Evolutionary conservation across 805 yeast genomes (phyloP).

Genomic region (Wickerhamomyces chaumierensis): DNA sequence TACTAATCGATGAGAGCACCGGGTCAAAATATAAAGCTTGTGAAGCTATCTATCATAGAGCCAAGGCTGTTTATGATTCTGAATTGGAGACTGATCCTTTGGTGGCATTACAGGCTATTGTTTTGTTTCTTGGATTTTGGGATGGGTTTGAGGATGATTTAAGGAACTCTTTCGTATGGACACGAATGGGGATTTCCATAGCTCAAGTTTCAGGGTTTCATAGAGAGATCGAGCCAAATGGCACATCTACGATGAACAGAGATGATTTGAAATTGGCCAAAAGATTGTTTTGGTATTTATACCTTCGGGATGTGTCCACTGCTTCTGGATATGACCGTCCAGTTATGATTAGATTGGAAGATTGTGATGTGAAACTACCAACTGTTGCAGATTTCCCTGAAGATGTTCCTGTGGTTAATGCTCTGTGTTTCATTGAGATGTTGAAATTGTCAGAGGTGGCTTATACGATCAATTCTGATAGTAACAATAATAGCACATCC

Average conservation of each 20-base stretch:
- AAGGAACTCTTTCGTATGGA: slow-evolving; percentile 58
- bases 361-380: slow-evolving; percentile 69
- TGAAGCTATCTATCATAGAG: slow-evolving; percentile 57
- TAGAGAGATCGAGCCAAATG: slow-evolving; percentile 30
- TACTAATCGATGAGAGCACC: slow-evolving; percentile 29
- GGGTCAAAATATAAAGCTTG: slow-evolving; percentile 35
- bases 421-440: slow-evolving; percentile 36
- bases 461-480: slow-evolving; percentile 55
- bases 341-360: slow-evolving; percentile 51
- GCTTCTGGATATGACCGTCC: slow-evolving; percentile 74
- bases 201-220: slow-evolving; percentile 76
- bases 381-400: slow-evolving; percentile 45
- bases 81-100: slow-evolving; percentile 57
- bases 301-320: slow-evolving; percentile 56
- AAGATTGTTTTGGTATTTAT: slow-evolving; percentile 29
- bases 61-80: slow-evolving; percentile 64
- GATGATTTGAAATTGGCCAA: slow-evolving; percentile 42
- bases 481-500: slow-evolving; percentile 54
- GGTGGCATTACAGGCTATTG: slow-evolving; percentile 46
- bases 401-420: slow-evolving; percentile 17
- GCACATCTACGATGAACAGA: slow-evolving; percentile 20
- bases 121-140: slow-evolving; percentile 59
- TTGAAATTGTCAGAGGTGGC: slow-evolving; percentile 56
- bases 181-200: slow-evolving; percentile 52
- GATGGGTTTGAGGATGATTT: slow-evolving; percentile 64